Percentiles rank a stretch among this genome's conserved stretches.
Conservation (phyloP, 164 flowering plant genomes). For the Piper betle region DNA sequence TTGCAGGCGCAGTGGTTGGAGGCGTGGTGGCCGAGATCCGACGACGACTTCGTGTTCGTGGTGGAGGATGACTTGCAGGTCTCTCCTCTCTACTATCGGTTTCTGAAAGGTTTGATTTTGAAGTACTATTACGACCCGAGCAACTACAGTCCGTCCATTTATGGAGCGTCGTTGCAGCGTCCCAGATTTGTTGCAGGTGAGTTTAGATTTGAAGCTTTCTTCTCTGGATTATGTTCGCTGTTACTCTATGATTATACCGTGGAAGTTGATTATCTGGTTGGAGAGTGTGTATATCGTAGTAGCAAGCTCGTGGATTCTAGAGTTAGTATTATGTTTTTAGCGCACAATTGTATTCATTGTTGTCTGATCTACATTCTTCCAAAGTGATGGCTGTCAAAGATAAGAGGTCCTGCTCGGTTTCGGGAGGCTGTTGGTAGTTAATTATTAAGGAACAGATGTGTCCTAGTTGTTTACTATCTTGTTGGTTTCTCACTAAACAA, state of each 20-base stretch:
- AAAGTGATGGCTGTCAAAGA: too few species aligned
- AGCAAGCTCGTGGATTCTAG: too few species aligned
- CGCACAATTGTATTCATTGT: too few species aligned
- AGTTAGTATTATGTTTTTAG: too few species aligned
- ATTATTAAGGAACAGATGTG: too few species aligned
- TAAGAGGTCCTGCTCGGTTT: too few species aligned
- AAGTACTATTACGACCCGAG: slow-evolving; percentile 58
- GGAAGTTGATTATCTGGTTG: too few species aligned
- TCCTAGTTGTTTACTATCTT: too few species aligned
- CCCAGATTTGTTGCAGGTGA: slow-evolving; percentile 96
- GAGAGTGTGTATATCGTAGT: too few species aligned
- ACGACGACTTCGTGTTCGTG: slow-evolving; percentile 79
- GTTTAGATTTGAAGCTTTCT: background rate
- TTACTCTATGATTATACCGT: background rate
- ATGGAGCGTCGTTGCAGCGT: slow-evolving; percentile 83
- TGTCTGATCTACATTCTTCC: too few species aligned
- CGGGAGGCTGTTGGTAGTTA: too few species aligned
- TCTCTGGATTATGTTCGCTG: background rate
- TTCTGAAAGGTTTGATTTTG: slow-evolving; percentile 41
- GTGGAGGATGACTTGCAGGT: slow-evolving; percentile 96
- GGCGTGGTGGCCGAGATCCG: slow-evolving; percentile 90
- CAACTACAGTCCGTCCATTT: slow-evolving; percentile 59
- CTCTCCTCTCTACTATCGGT: slow-evolving; percentile 66
- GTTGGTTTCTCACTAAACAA: too few species aligned
- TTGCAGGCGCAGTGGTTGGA: slow-evolving; percentile 98